Evolutionary conservation across 1,284 basidiomycete genomes (phyloP), one percentile per base, ranked within the genome.

Genomic region (Stereum hirsutum): DNA sequence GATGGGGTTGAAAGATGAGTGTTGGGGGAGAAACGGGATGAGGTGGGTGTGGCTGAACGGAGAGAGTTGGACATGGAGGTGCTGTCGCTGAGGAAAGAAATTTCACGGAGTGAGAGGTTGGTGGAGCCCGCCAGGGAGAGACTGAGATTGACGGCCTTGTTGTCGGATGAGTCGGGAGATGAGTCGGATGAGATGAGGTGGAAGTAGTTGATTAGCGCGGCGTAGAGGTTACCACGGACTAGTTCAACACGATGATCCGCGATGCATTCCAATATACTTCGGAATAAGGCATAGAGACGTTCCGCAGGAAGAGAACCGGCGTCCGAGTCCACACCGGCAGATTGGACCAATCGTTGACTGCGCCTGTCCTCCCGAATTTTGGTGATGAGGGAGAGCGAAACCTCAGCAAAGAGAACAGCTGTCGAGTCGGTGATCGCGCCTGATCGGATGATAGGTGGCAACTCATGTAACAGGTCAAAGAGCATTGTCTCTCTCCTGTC

Each of bases 161-260:
- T 32, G 8, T 47, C 50, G 5, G 54, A 53, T 2, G 43, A 30
- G 2, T 41, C 27, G n/a, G 50, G 45, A 17, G 44, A 44, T 1
- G 44, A 40, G 10, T 57, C 57, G 12, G 63, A 57, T n/a, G 58
- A 46, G 33, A 74, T 57, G 27, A 95, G 74, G 54, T 93, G 85
- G 30, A 96, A 66, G 59, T 89, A 94, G 59, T 95, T 94, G 62
- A 91, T 79, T 43, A 97, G 68, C 2, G 88, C 74, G 6, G 91
- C 89, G 60, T 96, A 98, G n/a, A 98, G 69, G 59, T 98, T 97
- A 10, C 94, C 94, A n/a, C 94, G 81, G n/a, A 93, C 84, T 39
- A 88, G 69, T 53, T 93, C 89, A n/a, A 84, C 75, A 4, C 81
- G 84, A 44, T 84, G 87, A 47, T 87, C 79, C 42, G 88, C 57